phyloP scores from a whole-genome alignment of 2,329 filamentous ascomycete species.

The Colletotrichum noveboracense region DNA sequence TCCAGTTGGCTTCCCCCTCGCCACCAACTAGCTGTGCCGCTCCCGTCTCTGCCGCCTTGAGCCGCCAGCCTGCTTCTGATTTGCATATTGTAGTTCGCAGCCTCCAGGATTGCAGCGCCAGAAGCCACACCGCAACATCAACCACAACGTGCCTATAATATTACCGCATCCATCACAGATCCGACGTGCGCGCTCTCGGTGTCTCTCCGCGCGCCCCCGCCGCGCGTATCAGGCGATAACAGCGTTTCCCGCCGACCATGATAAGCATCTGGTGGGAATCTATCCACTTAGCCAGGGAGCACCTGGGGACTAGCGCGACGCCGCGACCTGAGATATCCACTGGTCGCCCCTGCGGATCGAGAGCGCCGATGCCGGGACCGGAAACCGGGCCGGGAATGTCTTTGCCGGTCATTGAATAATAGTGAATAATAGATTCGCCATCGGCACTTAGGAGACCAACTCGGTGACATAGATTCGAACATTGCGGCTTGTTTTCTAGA shows the following conservation, averaged over 20 bases:
- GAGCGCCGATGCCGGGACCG: constrained; percentile 12
- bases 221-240: not conserved
- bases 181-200: not conserved
- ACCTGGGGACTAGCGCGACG: constrained; percentile 1
- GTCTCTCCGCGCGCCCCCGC: not conserved
- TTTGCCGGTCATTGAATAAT: constrained; percentile 1
- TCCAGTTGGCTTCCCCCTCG: not conserved
- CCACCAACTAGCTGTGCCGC: not conserved
- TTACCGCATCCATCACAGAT: not conserved
- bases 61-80: not conserved
- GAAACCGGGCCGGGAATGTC: constrained; percentile 7
- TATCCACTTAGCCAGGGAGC: not conserved
- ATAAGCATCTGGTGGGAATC: not conserved
- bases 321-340: not conserved
- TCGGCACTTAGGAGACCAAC: not conserved
- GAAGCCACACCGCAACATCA: not conserved
- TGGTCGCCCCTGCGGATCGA: not conserved
- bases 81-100: not conserved
- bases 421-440: not conserved
- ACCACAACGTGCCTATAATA: not conserved
- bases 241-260: not conserved
- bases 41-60: not conserved
- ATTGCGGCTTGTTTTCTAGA: not conserved
- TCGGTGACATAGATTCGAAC: not conserved
- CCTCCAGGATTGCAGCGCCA: not conserved